Percentiles rank a stretch among this genome's conserved stretches.
Conservation (phyloP, 2,329 filamentous ascomycete species). For the Mariannaea elegans region DNA sequence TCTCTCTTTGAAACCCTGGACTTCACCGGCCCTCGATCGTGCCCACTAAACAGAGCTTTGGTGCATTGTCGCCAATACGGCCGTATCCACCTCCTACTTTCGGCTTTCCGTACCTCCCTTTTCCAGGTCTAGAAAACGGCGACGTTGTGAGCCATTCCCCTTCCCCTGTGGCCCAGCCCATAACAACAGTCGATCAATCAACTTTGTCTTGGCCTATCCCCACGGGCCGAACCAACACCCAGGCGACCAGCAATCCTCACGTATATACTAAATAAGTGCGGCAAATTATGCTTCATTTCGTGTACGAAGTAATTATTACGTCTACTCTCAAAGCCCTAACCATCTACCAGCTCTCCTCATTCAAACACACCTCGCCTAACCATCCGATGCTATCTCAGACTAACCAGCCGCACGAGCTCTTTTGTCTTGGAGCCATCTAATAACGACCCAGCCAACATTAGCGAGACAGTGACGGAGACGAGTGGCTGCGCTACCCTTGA, state of each 20-base stretch:
- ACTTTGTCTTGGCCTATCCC: no score
- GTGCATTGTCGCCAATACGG: conserved; percentile 3
- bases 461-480: not conserved
- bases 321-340: no score
- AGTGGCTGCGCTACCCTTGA: not conserved
- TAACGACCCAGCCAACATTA: not conserved
- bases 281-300: no score
- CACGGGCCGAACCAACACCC: not conserved
- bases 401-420: not conserved
- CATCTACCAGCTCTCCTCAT: not conserved
- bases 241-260: conserved; percentile 2
- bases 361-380: no score
- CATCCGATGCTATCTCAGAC: not conserved
- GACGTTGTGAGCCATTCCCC: conserved; percentile 4
- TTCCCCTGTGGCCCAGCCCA: conserved; percentile 6
- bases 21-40: not conserved
- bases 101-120: conserved; percentile 23
- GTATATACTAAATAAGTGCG: no score
- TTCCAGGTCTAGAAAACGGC: not conserved
- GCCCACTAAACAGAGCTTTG: conserved; percentile 22
- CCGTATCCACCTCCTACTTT: conserved; percentile 35
- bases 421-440: not conserved
- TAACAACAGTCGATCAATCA: not conserved
- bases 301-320: no score
- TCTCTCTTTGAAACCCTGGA: conserved; percentile 28